Evolutionary conservation across 2,329 filamentous ascomycete species (phyloP).

Genomic region (Colletotrichum kahawae): DNA sequence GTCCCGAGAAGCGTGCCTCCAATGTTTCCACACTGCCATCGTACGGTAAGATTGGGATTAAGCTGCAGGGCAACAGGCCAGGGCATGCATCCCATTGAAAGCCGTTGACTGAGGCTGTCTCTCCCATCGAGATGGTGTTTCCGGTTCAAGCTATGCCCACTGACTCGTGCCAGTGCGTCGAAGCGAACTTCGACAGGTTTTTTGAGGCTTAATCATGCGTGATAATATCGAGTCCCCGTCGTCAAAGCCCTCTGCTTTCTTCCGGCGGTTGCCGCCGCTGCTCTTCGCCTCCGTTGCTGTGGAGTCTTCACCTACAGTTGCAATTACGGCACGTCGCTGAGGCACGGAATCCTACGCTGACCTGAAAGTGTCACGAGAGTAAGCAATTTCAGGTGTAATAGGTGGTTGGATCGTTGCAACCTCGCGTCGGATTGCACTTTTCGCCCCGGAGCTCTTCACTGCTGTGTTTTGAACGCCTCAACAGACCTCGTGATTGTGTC

Average conservation of each 20-base stretch:
- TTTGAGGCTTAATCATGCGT: neutral
- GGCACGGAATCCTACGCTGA: constrained; percentile 13
- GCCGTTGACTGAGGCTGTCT: neutral
- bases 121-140: neutral
- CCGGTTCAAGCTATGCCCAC: constrained; percentile 1
- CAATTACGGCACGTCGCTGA: neutral
- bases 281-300: neutral
- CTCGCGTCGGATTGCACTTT: neutral
- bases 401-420: neutral
- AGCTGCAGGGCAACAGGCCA: neutral
- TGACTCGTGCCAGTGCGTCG: constrained; percentile 6
- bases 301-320: neutral
- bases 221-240: constrained; percentile 4
- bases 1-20: neutral
- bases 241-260: neutral
- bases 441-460: neutral
- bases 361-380: neutral
- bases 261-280: neutral
- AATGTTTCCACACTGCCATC: neutral
- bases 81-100: neutral
- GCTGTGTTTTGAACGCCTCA: neutral
- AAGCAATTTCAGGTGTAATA: neutral
- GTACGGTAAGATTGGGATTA: constrained; percentile 3
- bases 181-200: constrained; percentile 12
- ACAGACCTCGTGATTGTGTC: neutral